Base-by-base conservation (phyloP, 179 eudicot species). In the Amaranthus tricolor region DNA sequence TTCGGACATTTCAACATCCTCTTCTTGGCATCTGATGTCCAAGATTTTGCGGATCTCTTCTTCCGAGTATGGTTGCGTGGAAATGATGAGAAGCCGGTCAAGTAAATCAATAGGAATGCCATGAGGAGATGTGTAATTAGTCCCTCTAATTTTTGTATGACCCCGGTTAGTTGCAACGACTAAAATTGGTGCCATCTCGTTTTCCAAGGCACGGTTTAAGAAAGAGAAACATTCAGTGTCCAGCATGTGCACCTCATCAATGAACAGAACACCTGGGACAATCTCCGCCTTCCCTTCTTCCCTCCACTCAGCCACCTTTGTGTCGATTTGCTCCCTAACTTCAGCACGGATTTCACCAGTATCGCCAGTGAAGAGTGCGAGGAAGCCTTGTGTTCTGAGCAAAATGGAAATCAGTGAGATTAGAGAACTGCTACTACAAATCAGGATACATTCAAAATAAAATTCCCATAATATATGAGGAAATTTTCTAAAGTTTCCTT, bases 281-380 rank as follows among this genome's bases (percentile, higher is more conserved):
- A 94, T 92, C 82, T 94, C 99, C 16, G 99, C 96, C 77, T 93
- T 95, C 47, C 99, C 99, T 85, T 93, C 99, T 77, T 95, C 97
- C 73, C 97, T 83, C 99, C 97, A 95, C 74, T 95, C 99, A 56
- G 96, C 99, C 11, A 92, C 96, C 80, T 95, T 95, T 49, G 97
- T 93, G 82, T 88, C 99, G 48, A 93, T 95, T 77, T 95, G 97
- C 80, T 95, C 96, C 85, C 97, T 85, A n/a, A 95, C 97, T 83
- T 93, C 98, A 59, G 97, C 91, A 44, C 97, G 95, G 44, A 93
- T 93, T 79, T 95, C 98, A 51, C 99, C 99, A 7, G 96, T 93
- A 62, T 93, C 98, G 20, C 97, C 99, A 19, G 98, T 95, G 81
- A 95, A 93, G 72, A 95, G 95, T 63, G 99, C 97, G 47, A 93